Evolutionary conservation across 2,329 filamentous ascomycete species (phyloP).

Genomic region (Penicillium sp.): DNA sequence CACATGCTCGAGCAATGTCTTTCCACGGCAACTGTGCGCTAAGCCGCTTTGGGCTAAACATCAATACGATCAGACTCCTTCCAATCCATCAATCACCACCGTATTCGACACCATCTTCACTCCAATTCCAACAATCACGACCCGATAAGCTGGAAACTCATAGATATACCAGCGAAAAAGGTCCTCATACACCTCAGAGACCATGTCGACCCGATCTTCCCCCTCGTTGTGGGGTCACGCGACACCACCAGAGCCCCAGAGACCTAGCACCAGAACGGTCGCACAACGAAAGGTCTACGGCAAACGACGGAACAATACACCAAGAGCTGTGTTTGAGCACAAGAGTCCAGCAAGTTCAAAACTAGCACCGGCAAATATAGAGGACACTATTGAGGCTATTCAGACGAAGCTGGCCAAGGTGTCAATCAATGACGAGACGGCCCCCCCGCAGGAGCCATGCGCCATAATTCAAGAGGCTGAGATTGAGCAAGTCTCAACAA

Average conservation of each 20-base stretch:
- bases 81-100: not conserved
- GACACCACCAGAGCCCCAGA: slow-evolving; percentile 22
- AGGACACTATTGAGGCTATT: slow-evolving; percentile 24
- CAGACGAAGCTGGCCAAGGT: slow-evolving; percentile 32
- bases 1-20: not conserved
- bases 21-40: slow-evolving; percentile 31
- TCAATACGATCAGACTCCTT: slow-evolving; percentile 25
- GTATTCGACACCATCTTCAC: not conserved
- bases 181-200: not conserved
- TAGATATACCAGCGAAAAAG: not conserved
- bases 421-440: slow-evolving; percentile 23
- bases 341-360: slow-evolving; percentile 25
- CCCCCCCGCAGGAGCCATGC: not conserved
- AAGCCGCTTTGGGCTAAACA: slow-evolving; percentile 26
- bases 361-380: slow-evolving; percentile 1
- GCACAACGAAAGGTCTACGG: slow-evolving; percentile 39
- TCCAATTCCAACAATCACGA: not conserved
- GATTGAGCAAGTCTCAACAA: not conserved
- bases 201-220: slow-evolving; percentile 19
- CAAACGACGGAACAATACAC: slow-evolving; percentile 35
- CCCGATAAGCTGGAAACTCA: not conserved
- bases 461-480: not conserved
- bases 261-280: slow-evolving; percentile 27
- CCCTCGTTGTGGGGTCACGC: slow-evolving; percentile 18
- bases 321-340: slow-evolving; percentile 39